Conservation (phyloP, 306 rosid species). For the Psophocarpus tetragonolobus region DNA sequence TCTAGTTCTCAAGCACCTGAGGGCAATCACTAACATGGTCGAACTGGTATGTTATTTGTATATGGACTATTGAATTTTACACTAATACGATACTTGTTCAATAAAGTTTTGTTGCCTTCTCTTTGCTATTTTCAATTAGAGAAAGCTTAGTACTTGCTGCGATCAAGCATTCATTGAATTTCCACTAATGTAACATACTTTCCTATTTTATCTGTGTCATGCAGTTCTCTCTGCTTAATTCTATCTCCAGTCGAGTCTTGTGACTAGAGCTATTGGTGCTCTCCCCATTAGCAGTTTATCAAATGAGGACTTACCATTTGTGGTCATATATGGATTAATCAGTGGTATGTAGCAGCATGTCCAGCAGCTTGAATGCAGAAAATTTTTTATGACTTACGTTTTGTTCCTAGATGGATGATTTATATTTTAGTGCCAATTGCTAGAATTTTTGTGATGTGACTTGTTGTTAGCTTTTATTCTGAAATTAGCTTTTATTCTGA, state of each 20-base stretch:
- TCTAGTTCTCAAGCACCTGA: slow-evolving; percentile 48
- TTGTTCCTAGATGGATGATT: neutral
- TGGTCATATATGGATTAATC: slow-evolving; percentile 20
- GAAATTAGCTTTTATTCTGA: slow-evolving; percentile 1
- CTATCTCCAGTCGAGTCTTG: slow-evolving; percentile 1
- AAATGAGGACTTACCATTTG: slow-evolving; percentile 11
- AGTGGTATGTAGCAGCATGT: slow-evolving; percentile 18
- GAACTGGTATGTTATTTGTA: slow-evolving; percentile 22
- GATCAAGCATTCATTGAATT: neutral
- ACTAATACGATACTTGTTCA: neutral
- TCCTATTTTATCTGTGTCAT: slow-evolving; percentile 20
- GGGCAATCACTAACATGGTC: slow-evolving; percentile 40
- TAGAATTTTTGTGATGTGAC: neutral
- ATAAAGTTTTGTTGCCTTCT: neutral
- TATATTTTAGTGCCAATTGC: neutral
- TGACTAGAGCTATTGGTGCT: neutral
- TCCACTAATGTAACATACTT: slow-evolving; percentile 16
- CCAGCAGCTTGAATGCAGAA: slow-evolving; percentile 14
- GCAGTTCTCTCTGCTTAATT: slow-evolving; percentile 22
- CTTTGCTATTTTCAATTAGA: neutral
- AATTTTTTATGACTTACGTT: neutral
- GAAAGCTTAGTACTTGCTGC: neutral
- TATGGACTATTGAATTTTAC: neutral
- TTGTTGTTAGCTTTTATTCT: slow-evolving; percentile 1
- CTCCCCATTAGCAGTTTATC: neutral